Conservation (phyloP, 2,329 filamentous ascomycete genomes). For the Fusarium sp. region DNA sequence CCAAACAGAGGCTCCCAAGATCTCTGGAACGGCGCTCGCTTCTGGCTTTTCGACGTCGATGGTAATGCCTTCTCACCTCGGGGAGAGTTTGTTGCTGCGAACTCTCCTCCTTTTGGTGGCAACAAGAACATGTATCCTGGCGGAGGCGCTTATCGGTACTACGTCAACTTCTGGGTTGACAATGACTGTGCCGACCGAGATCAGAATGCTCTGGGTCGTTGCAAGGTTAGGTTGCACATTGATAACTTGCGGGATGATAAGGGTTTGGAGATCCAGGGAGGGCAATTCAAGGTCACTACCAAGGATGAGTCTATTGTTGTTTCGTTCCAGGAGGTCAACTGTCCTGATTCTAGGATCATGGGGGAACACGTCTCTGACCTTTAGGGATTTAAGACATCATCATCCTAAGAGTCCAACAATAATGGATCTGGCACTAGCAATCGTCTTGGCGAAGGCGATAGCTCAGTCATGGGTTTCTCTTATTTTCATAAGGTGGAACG, state of each 20-base stretch:
- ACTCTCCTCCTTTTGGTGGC: not conserved
- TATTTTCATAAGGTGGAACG: too few relatives aligned
- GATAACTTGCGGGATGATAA: not conserved
- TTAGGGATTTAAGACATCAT: too few relatives aligned
- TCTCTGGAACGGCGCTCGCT: not conserved
- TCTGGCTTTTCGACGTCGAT: not conserved
- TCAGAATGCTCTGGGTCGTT: not conserved
- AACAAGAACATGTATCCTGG: not conserved
- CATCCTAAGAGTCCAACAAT: too few relatives aligned
- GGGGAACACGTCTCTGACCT: rapidly evolving
- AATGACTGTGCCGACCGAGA: not conserved
- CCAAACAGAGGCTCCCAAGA: not conserved
- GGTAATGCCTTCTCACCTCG: not conserved
- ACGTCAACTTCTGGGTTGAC: not conserved
- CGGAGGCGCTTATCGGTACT: not conserved
- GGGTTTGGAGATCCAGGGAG: not conserved
- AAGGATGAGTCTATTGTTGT: not conserved
- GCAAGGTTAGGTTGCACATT: not conserved
- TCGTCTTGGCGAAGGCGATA: too few relatives aligned
- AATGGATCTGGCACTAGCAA: too few relatives aligned
- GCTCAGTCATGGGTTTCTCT: too few relatives aligned
- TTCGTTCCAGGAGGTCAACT: not conserved
- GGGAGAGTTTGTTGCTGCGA: not conserved
- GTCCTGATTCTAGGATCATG: not conserved
- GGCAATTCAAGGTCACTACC: not conserved